phyloP scores from a whole-genome alignment of 805 yeast genomes.

The Debaryomyces castellii region DNA sequence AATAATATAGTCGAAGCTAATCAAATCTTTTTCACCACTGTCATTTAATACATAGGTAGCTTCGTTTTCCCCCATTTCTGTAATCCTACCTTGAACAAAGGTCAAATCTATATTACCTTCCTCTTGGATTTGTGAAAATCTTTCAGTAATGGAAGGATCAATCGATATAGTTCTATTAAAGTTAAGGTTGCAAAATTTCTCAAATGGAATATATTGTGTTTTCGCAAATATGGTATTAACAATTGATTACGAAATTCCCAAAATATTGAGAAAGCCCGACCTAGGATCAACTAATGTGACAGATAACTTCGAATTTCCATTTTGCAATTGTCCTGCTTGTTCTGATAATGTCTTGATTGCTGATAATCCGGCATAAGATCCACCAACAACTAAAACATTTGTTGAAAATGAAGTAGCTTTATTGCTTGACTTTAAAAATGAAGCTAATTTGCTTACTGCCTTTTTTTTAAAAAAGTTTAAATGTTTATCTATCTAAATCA shows the following conservation, averaged over 20 bases:
- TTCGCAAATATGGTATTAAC: conserved; percentile 39
- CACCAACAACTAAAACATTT: conserved; percentile 40
- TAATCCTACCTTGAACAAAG: conserved; percentile 36
- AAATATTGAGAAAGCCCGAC: conserved; percentile 37
- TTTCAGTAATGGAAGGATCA: conserved; percentile 18
- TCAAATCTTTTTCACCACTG: conserved; percentile 9
- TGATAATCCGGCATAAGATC: conserved; percentile 41
- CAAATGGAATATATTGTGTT: conserved; percentile 35
- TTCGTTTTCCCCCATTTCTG: conserved; percentile 19
- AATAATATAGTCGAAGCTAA: conserved; percentile 45
- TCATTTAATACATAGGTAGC: conserved; percentile 29
- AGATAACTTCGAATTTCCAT: conserved; percentile 12
- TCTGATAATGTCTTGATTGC: conserved; percentile 28
- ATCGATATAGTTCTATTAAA: conserved; percentile 28
- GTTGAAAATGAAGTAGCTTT: conserved; percentile 22
- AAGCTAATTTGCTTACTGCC: neutral
- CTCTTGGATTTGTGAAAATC: neutral
- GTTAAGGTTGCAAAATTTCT: conserved; percentile 22
- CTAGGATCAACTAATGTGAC: conserved; percentile 41
- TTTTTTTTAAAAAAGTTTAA: too few relatives aligned
- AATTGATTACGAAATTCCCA: conserved; percentile 40
- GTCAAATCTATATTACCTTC: conserved; percentile 13
- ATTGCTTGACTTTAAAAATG: neutral
- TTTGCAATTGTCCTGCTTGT: neutral
- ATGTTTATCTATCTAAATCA: neutral